Percentiles rank a stretch among this genome's conserved stretches.
phyloP scores from a whole-genome alignment of 1,139 yeast genomes.

The Saccharomyces hybrid region DNA sequence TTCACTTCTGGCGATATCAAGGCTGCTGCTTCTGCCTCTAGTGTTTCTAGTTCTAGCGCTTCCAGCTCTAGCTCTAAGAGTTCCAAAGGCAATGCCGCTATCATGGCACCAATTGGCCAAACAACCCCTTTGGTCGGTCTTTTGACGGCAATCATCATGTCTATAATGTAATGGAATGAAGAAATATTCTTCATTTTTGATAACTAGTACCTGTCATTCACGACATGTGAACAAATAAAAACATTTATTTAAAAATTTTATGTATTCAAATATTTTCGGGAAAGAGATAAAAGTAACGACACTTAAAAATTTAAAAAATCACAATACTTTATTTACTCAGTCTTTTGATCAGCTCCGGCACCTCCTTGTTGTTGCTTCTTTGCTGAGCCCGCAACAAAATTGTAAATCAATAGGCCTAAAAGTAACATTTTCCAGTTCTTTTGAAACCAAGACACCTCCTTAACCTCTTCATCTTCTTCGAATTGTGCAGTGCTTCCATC shows the following conservation, averaged over 20 bases:
- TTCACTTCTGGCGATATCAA: constrained; percentile 19
- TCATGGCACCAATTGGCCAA: constrained; percentile 32
- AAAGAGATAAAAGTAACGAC: neutral
- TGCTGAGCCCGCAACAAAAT: constrained; percentile 7
- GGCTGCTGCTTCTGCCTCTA: constrained; percentile 16
- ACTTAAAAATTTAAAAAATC: neutral
- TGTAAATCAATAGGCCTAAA: constrained; percentile 24
- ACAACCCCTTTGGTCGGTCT: constrained; percentile 49
- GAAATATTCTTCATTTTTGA: neutral
- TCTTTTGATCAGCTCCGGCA: neutral
- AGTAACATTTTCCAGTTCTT: constrained; percentile 29
- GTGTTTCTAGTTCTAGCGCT: constrained; percentile 2
- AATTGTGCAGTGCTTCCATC: constrained; percentile 16
- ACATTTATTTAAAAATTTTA: neutral
- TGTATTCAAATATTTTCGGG: neutral
- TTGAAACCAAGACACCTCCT: constrained; percentile 22
- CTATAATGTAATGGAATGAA: neutral
- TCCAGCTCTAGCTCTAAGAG: constrained; percentile 5
- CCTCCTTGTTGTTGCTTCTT: constrained; percentile 2
- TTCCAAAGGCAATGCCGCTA: constrained; percentile 32
- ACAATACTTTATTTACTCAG: neutral
- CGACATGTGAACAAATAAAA: neutral
- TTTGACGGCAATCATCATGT: constrained; percentile 40
- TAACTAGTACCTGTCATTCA: neutral
- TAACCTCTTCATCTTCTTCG: constrained; percentile 16